Base-by-base conservation (phyloP, 2,329 filamentous ascomycete genomes). In the Raffaelea arxii region DNA sequence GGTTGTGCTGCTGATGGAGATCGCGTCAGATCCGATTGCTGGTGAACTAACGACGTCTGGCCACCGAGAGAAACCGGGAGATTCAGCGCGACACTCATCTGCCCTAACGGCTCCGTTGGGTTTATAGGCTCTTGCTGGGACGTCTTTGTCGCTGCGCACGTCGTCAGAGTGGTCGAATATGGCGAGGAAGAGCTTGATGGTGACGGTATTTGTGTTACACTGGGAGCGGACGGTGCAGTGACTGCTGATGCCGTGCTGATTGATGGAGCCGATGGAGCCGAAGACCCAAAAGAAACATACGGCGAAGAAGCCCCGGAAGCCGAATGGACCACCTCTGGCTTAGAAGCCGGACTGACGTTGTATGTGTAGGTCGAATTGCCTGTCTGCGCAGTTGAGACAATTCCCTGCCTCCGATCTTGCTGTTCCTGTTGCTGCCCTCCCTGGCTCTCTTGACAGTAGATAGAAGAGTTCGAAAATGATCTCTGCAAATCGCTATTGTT, bases 11-110 rank as follows among this genome's bases (percentile, higher is more conserved):
- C 39, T 6, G 48, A 18, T 16, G 40, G 27, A 4, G 45, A 41
- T 21, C 24, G 30, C 18, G 39, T 24, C 32, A 49, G 39, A 19
- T 30, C 25, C 18, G 37, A n/a, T n/a, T n/a, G n/a, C n/a, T n/a
- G 35, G 43, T 46, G 47, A 32, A 38, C 44, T 11, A 53, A 39
- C 37, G 46, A 49, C 41, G 51, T 25, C 44, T 48, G 51, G 37
- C 49, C 50, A 37, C 46, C 46, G 40, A 52, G 44, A 4, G 51
- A 45, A 43, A 51, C 49, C 37, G 43, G 49, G 23, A 41, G 46
- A 32, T 44, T 41, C 30, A 53, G 30, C 35, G 51, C 49, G 22
- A 49, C 43, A 41, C 43, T 49, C 51, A 53, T 51, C 43, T 49
- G 51, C 43, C 25, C 45, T 36, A 40, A 18, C 32, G 46, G 11